Percentiles rank a stretch among this genome's conserved stretches.
Evolutionary conservation across 2,329 filamentous ascomycete species (phyloP).

Genomic region (Fusarium coffeatum): DNA sequence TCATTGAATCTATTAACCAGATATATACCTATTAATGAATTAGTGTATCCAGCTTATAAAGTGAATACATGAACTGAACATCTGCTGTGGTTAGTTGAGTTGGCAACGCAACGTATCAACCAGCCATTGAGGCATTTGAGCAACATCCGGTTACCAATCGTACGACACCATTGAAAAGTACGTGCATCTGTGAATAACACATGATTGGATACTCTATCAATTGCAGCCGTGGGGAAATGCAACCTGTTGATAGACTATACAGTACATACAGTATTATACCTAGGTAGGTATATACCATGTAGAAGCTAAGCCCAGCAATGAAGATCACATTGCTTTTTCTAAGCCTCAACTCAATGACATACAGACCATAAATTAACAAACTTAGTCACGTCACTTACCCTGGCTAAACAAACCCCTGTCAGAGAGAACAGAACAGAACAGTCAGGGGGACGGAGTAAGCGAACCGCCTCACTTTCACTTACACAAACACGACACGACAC

Average conservation of each 20-base stretch:
- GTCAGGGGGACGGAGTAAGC: slow-evolving; percentile 5
- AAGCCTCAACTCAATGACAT: slow-evolving; percentile 12
- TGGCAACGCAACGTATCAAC: slow-evolving; percentile 45
- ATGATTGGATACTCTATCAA: slow-evolving; percentile 12
- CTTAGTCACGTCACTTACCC: not conserved
- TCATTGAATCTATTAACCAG: not conserved
- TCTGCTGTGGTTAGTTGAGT: slow-evolving; percentile 30
- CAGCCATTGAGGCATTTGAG: slow-evolving; percentile 35
- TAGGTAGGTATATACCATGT: not conserved
- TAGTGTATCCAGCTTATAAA: not conserved
- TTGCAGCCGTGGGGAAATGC: not conserved
- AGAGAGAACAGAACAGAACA: not conserved
- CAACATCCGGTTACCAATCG: slow-evolving; percentile 35
- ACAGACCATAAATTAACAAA: not conserved
- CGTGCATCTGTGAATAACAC: slow-evolving; percentile 9
- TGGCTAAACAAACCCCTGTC: not conserved
- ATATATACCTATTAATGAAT: not conserved
- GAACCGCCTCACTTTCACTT: slow-evolving; percentile 34
- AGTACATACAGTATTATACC: not conserved
- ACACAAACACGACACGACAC: slow-evolving; percentile 18
- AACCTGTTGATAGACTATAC: not conserved
- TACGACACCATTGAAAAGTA: slow-evolving; percentile 37
- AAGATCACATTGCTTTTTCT: slow-evolving; percentile 15
- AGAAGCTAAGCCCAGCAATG: not conserved
- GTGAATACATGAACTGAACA: not conserved